Evolutionary conservation across 257 asterid species (phyloP), one percentile per base, ranked within the genome.

Genomic region (Knoxia roxburghii): DNA sequence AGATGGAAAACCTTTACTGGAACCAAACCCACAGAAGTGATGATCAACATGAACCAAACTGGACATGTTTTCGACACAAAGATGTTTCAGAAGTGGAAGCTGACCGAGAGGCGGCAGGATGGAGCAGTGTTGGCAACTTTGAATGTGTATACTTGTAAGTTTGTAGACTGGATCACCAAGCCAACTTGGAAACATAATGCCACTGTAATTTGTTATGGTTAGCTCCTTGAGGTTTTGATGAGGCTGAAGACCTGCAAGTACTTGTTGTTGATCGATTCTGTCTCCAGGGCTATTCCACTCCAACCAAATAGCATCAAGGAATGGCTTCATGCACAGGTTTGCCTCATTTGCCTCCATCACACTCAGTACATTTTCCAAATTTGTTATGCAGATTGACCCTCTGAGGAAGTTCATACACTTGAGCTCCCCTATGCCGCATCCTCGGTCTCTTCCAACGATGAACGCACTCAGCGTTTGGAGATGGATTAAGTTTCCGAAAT

Each of bases 211-310:
- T 60, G 70, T 73, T 17, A 80, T 59, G 30, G 39, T 8, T 21
- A 83, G 30, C 74, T 78, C 81, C 74, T 73, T 71, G 48, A 80
- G 56, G 67, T 71, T 76, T 57, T 69, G 74, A 70, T 83, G 85
- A 39, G 83, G 83, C 54, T 43, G 64, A 72, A 83, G 83, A 48
- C 81, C 76, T 35, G 73, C 68, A 14, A 82, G 84, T 63, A 77
- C 64, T 67, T 69, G 72, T 57, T 64, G 74, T 17, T 68, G 73
- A 33, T 39, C 71, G 35, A 40, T 30, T 43, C 39, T n/a, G 26
- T 41, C 7, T n/a, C 61, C 61, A 39, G 27, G 29, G 33, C 27
- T 18, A 8, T 49, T 51, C 87, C 82, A 80, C 66, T 80, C 78
- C 67, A 83, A 51, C 72, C 66, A 73, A 12, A 83, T 69, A 43